Evolutionary conservation across 345 rosid genomes (phyloP).

Genomic region (Populus davidiana): DNA sequence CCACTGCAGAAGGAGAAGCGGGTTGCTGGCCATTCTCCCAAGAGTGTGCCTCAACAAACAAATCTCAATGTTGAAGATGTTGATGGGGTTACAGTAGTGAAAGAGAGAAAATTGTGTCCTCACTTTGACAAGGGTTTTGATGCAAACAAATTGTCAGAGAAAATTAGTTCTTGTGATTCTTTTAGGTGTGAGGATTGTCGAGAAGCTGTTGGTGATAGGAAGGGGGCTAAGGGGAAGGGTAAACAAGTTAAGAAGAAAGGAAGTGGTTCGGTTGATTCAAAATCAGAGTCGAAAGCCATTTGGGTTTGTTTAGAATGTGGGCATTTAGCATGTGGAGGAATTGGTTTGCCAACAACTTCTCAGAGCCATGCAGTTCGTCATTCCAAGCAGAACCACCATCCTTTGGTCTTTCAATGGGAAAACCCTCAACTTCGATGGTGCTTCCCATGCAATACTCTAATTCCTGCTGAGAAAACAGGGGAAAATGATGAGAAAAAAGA

Average conservation of each 20-base stretch:
- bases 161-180: conserved; percentile 48
- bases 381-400: conserved; percentile 58
- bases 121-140: conserved; percentile 66
- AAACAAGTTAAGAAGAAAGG: conserved; percentile 57
- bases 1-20: conserved; percentile 54
- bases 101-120: conserved; percentile 52
- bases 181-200: conserved; percentile 75
- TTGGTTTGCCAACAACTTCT: conserved; percentile 75
- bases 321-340: conserved; percentile 80
- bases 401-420: conserved; percentile 73
- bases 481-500: conserved; percentile 57
- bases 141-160: conserved; percentile 51
- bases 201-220: conserved; percentile 54
- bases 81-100: conserved; percentile 29
- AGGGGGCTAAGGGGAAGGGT: conserved; percentile 63
- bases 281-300: conserved; percentile 56
- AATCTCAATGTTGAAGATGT: conserved; percentile 26
- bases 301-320: conserved; percentile 98
- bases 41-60: conserved; percentile 35
- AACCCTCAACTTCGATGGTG: conserved; percentile 87
- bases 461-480: conserved; percentile 64
- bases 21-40: conserved; percentile 27
- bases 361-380: conserved; percentile 79
- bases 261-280: conserved; percentile 35
- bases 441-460: conserved; percentile 58